Evolutionary conservation across 2,329 filamentous ascomycete species (phyloP).

Genomic region (Botrytis medusae): DNA sequence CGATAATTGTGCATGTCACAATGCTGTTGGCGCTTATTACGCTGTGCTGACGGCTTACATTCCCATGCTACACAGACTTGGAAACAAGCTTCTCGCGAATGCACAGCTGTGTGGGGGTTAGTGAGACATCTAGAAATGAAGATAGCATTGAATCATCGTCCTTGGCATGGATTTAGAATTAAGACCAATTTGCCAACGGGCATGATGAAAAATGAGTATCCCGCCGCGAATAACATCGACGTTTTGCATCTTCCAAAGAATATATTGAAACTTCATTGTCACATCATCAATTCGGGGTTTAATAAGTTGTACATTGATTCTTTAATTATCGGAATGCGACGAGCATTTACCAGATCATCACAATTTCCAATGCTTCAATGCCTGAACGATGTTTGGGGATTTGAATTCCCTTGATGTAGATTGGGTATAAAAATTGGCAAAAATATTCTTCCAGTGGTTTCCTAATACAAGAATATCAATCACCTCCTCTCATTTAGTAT

Average conservation of each 20-base stretch:
- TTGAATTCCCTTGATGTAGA: not conserved
- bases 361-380: not conserved
- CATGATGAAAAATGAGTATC: not conserved
- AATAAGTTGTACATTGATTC: not conserved
- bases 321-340: not conserved
- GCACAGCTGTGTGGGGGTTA: not conserved
- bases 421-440: not conserved
- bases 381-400: not conserved
- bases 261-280: not conserved
- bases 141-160: not conserved
- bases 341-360: not conserved
- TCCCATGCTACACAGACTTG: slow-evolving; percentile 1
- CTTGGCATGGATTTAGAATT: not conserved
- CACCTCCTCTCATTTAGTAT: not conserved
- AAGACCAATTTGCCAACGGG: not conserved
- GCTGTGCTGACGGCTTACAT: slow-evolving; percentile 6
- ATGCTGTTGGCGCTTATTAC: slow-evolving; percentile 9
- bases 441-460: too few species aligned
- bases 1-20: not conserved
- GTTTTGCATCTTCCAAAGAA: not conserved
- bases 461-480: not conserved
- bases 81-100: slow-evolving; percentile 12
- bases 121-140: not conserved
- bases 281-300: not conserved
- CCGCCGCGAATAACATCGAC: not conserved